These are phyloP conservation scores for Fusarium sp. DNA, from an alignment of 2,329 filamentous ascomycete genomes.

Conservation along the genomic window DNA sequence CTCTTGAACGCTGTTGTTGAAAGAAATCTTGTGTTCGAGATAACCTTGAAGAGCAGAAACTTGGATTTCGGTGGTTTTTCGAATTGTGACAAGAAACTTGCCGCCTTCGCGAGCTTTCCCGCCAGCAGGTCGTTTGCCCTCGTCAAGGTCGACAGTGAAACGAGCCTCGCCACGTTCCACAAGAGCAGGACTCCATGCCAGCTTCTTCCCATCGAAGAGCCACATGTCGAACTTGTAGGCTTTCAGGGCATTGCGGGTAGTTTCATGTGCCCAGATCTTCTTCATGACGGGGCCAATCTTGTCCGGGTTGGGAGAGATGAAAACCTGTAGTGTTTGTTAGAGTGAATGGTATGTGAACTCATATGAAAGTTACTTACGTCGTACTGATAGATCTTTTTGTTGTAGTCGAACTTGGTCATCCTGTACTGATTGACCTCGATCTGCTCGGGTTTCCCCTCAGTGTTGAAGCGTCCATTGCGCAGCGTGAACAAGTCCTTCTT, in stretches of 20 bases:
- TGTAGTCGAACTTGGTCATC: conserved; percentile 66
- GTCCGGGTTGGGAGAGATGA: conserved; percentile 69
- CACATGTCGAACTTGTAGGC: conserved; percentile 58
- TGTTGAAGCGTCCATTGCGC: conserved; percentile 59
- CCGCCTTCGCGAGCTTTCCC: conserved; percentile 51
- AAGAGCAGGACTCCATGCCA: conserved; percentile 75
- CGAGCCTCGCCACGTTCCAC: conserved; percentile 60
- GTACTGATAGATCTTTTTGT: conserved; percentile 78
- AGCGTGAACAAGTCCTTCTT: conserved; percentile 49
- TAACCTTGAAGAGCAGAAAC: conserved; percentile 74
- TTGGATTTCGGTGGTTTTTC: conserved; percentile 72
- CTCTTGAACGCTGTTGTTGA: conserved; percentile 76
- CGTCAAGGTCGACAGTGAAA: conserved; percentile 76
- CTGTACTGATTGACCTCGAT: conserved; percentile 79
- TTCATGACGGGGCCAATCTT: conserved; percentile 72
- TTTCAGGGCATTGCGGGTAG: conserved; percentile 64
- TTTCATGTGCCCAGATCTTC: conserved; percentile 77
- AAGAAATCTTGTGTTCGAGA: conserved; percentile 65
- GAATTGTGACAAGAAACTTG: conserved; percentile 69
- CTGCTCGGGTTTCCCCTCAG: conserved; percentile 61
- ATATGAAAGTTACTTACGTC: conserved; percentile 70
- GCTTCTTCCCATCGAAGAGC: conserved; percentile 84
- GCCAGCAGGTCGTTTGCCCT: conserved; percentile 60
- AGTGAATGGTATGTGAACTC: not conserved
- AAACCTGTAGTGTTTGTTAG: conserved; percentile 59